Evolutionary conservation across 768 basidiomycete species (phyloP), one percentile per base, ranked within the genome.

Genomic region (Mycena rosella): DNA sequence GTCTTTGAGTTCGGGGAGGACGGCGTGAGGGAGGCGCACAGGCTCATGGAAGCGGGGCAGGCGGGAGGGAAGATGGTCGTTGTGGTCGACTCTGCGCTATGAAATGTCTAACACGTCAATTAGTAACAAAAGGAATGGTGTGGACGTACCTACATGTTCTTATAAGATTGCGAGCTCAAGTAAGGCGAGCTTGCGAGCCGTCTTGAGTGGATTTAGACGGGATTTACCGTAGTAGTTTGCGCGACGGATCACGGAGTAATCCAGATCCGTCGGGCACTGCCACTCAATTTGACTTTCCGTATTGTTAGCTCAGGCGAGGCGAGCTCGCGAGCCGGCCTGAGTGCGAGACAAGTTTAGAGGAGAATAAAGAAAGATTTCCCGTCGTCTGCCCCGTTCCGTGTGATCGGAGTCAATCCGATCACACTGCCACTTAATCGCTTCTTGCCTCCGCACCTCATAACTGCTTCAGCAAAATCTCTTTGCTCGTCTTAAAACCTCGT

Each of bases 51-150:
- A 38, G 56, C 64, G 26, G 68, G 57, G 30, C 44, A 64, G 40
- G 70, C 72, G 3, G 67, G 56, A 15, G 74, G 72, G 5, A 74
- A 74, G 55, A 70, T 74, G 58, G 72, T 72, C 6, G 72, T 74
- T 5, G 58, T 72, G 0, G 68, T 72, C 14, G 68, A 69, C 49
- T 24, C 55, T 4, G 22, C 26, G 34, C 47, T 57, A 8, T 64
- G 22, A 63, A 54, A 34, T 54, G 20, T 32, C n/a, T n/a, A n/a
- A n/a, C n/a, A n/a, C n/a, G n/a, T n/a, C n/a, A n/a, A n/a, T n/a
- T n/a, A n/a, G n/a, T n/a, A n/a, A n/a, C n/a, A n/a, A n/a, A n/a
- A n/a, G n/a, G n/a, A n/a, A n/a, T n/a, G n/a, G n/a, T n/a, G n/a
- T n/a, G n/a, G n/a, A n/a, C n/a, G n/a, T n/a, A n/a, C n/a, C n/a